Conservation (phyloP, 192 early-diverging fungal species). For the Coemansia sp. region DNA sequence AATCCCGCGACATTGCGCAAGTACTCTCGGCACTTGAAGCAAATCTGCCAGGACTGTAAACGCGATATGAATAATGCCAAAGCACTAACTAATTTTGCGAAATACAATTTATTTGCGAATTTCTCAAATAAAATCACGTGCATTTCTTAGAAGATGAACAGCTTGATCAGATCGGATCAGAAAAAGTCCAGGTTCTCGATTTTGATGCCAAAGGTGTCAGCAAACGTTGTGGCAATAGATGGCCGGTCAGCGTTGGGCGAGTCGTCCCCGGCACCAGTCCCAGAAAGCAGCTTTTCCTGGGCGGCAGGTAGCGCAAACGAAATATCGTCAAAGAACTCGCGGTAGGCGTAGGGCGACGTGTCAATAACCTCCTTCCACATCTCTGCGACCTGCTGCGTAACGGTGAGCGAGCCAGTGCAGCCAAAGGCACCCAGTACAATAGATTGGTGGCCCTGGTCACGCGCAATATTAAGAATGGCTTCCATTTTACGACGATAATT, state of each 20-base stretch:
- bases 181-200: conserved; percentile 52
- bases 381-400: conserved; percentile 43
- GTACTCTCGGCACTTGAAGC: too few species aligned
- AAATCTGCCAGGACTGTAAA: too few species aligned
- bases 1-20: too few species aligned
- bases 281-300: conserved; percentile 8
- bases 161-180: conserved; percentile 7
- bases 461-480: conserved; percentile 50
- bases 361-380: conserved; percentile 56
- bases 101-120: too few species aligned
- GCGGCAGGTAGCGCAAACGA: conserved; percentile 38
- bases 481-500: conserved; percentile 54
- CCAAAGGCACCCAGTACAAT: conserved; percentile 54
- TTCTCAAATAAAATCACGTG: not conserved
- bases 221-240: conserved; percentile 43
- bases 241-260: conserved; percentile 23
- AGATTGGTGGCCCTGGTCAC: conserved; percentile 52
- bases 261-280: conserved; percentile 21
- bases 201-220: conserved; percentile 38
- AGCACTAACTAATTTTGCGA: too few species aligned
- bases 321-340: conserved; percentile 56
- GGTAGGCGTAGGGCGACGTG: conserved; percentile 49
- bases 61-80: too few species aligned
- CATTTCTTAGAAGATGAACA: too few species aligned
- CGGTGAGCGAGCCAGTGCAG: conserved; percentile 37